A percentile compares a stretch with the other conserved stretches of the same genome.
Conservation (phyloP, 2,329 filamentous ascomycete species). For the Onygenales sp. region DNA sequence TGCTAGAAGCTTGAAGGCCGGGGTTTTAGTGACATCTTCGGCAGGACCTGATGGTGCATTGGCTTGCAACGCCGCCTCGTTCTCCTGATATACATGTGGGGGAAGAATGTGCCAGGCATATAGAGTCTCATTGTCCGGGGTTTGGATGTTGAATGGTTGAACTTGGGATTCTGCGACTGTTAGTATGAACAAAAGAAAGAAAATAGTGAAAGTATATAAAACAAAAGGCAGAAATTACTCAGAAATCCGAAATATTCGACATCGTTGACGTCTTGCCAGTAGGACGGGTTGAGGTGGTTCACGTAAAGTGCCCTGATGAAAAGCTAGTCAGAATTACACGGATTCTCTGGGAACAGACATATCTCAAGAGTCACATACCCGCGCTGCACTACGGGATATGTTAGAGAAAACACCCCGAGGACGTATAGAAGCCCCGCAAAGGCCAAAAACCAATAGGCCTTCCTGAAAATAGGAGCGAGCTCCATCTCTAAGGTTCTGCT, state of each 20-base stretch:
- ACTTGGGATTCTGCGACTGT: slow-evolving; percentile 64
- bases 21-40: slow-evolving; percentile 38
- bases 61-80: slow-evolving; percentile 54
- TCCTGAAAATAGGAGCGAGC: slow-evolving; percentile 38
- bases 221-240: slow-evolving; percentile 38
- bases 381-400: slow-evolving; percentile 64
- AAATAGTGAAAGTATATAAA: not conserved
- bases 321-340: not conserved
- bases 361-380: slow-evolving; percentile 49
- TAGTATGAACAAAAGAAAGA: slow-evolving; percentile 5
- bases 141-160: slow-evolving; percentile 69
- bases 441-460: slow-evolving; percentile 48
- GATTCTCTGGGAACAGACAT: not conserved
- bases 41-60: slow-evolving; percentile 44
- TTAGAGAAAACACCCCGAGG: slow-evolving; percentile 54
- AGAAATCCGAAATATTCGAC: slow-evolving; percentile 82
- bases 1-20: slow-evolving; percentile 42
- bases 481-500: slow-evolving; percentile 16
- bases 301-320: slow-evolving; percentile 64
- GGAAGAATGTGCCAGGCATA: slow-evolving; percentile 91
- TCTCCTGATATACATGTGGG: slow-evolving; percentile 61
- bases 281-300: slow-evolving; percentile 64
- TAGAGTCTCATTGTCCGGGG: slow-evolving; percentile 64
- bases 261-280: slow-evolving; percentile 62
- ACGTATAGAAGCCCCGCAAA: slow-evolving; percentile 57